Percentiles rank a stretch among this genome's conserved stretches.
These are phyloP conservation scores for Paraleonurus japonicus DNA, from an alignment of 257 asterid species.

Conservation along the genomic window DNA sequence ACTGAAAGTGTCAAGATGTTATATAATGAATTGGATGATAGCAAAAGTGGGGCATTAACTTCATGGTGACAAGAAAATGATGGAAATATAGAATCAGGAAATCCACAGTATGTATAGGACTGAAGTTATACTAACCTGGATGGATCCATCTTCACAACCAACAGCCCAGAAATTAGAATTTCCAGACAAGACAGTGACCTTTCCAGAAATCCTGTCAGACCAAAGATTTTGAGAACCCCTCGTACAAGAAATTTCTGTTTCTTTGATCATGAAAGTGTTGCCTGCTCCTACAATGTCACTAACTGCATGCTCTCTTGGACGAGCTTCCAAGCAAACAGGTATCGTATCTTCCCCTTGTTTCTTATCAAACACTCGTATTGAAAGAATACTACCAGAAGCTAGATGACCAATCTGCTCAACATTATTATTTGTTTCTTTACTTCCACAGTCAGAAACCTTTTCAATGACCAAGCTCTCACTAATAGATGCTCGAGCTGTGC, in stretches of 20 bases:
- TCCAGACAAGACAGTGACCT: constrained; percentile 91
- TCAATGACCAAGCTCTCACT: constrained; percentile 83
- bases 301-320: constrained; percentile 75
- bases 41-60: neutral
- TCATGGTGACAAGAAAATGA: neutral
- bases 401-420: constrained; percentile 64
- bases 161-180: constrained; percentile 97
- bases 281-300: constrained; percentile 71
- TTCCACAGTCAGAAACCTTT: constrained; percentile 61
- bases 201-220: constrained; percentile 89
- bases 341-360: constrained; percentile 61
- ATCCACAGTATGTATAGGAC: neutral
- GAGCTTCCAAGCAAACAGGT: constrained; percentile 86
- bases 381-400: constrained; percentile 49
- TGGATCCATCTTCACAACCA: constrained; percentile 95
- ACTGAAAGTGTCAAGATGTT: neutral
- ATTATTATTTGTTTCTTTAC: constrained; percentile 50
- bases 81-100: constrained; percentile 4
- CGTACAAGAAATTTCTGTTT: constrained; percentile 76
- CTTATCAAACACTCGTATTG: constrained; percentile 67
- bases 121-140: constrained; percentile 62
- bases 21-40: no score
- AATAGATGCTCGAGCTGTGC: constrained; percentile 75
- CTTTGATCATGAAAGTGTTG: constrained; percentile 55
- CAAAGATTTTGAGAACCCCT: constrained; percentile 67